Evolutionary conservation across 257 asterid genomes (phyloP).

Genomic region (Euphrasia confusa): DNA sequence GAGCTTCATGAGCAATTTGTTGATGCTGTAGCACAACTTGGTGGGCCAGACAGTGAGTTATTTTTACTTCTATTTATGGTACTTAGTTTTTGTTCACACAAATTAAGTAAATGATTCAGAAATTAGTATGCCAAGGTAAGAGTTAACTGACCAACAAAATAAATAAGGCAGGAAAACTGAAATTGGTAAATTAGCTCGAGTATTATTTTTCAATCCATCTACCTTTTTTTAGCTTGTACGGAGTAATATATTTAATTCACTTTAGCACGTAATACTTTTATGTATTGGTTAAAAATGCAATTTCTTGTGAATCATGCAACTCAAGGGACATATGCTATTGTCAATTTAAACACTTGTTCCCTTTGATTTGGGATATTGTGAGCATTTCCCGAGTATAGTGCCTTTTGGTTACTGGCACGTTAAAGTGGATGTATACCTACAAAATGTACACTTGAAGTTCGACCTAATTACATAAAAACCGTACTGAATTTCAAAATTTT

Average conservation of each 20-base stretch:
- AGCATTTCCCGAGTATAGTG: no score
- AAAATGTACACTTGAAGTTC: no score
- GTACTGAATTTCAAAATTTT: no score
- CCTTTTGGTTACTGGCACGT: no score
- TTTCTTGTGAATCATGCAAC: neutral
- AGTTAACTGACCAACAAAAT: neutral
- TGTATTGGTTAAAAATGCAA: neutral
- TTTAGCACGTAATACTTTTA: neutral
- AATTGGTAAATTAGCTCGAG: neutral
- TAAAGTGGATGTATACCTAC: no score
- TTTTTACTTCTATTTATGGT: slow-evolving; percentile 21
- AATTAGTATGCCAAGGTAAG: neutral
- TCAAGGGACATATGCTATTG: neutral
- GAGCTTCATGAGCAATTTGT: slow-evolving; percentile 89
- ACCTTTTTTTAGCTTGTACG: neutral
- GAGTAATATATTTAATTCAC: neutral
- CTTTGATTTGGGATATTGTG: neutral
- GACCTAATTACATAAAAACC: no score
- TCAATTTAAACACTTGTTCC: neutral
- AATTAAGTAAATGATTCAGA: neutral
- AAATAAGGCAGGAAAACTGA: neutral
- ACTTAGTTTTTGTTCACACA: neutral
- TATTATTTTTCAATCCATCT: neutral
- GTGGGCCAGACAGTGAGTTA: slow-evolving; percentile 90
- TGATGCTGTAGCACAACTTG: slow-evolving; percentile 92